Percentiles rank a stretch among this genome's conserved stretches.
Conservation (phyloP, 306 rosid genomes). For the Casuarina glauca region DNA sequence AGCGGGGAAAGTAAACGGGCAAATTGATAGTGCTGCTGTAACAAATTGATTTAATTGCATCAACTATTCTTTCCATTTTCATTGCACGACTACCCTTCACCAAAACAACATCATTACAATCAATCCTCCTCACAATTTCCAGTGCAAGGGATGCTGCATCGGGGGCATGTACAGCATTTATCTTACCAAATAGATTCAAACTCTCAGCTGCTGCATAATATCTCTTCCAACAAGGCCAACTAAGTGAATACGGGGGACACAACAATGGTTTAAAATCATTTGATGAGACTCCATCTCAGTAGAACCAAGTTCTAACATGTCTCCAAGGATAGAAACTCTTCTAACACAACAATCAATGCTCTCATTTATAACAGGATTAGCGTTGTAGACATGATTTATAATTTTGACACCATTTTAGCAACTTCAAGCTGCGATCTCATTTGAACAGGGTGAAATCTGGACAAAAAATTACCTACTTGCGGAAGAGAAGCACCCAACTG, state of each 20-base stretch:
- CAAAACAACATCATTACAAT: slow-evolving; percentile 28
- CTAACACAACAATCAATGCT: slow-evolving; percentile 25
- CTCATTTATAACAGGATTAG: slow-evolving; percentile 36
- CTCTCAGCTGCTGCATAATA: slow-evolving; percentile 23
- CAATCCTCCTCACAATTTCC: slow-evolving; percentile 26
- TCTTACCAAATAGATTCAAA: slow-evolving; percentile 12
- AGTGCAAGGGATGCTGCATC: slow-evolving; percentile 12
- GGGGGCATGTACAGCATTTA: slow-evolving; percentile 3
- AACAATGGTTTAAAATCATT: slow-evolving; percentile 22
- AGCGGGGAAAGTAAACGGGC: too few species aligned
- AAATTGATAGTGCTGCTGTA: too few species aligned
- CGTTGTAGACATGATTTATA: slow-evolving; percentile 32
- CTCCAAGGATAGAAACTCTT: slow-evolving; percentile 33
- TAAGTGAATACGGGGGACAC: slow-evolving; percentile 15
- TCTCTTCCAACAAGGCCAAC: slow-evolving; percentile 32
- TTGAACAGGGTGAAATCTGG: slow-evolving; percentile 24
- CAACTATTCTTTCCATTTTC: slow-evolving; percentile 34
- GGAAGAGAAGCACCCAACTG: slow-evolving; percentile 28
- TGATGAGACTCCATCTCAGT: slow-evolving; percentile 28
- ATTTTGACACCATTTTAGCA: slow-evolving; percentile 26
- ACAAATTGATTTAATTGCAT: slow-evolving; percentile 11
- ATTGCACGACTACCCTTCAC: slow-evolving; percentile 38
- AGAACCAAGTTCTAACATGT: slow-evolving; percentile 36
- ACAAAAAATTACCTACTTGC: slow-evolving; percentile 18
- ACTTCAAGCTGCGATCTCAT: slow-evolving; percentile 33